Evolutionary conservation across 139 green algal species (phyloP), one percentile per base, ranked within the genome.

Genomic region (Choricystis sp.): DNA sequence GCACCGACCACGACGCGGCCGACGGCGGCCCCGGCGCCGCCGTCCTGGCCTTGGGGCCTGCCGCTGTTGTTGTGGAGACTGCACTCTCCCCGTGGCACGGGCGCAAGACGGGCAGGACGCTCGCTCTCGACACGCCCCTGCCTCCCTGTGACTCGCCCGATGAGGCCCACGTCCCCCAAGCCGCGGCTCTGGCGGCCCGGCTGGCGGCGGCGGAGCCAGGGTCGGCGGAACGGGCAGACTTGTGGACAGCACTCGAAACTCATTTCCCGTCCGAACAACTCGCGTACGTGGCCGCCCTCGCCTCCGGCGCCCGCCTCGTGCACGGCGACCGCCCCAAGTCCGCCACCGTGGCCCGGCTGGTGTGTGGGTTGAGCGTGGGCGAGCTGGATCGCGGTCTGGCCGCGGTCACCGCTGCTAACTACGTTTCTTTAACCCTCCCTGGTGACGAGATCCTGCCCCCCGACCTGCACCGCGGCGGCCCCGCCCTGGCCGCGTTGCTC

Each of bases 311-410:
- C 0, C 57, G 67, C n/a, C 65, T 92, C 16, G 64, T 91, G 55
- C 83, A 86, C 66, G 85, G 74, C 1, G 85, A 92, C 69, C 68
- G 85, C 26, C 82, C 85, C 30, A 92, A 91, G 71, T 9, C 40
- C 40, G 9, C 16, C 9, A 52, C 40, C 40, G 9, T 52, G 40
- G 9, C 40, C 40, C 40, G 40, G 9, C 40, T 52, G 40, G 40
- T 16, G 9, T 16, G 40, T 9, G 40, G 40, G 9, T 52, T 9
- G 9, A 52, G 9, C 40, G 9, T 52, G 40, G 40, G 9, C 40
- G 40, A 52, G 40, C 40, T 52, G 40, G 40, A 52, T 16, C 9
- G 9, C 40, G 40, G 9, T 16, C 9, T 52, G 9, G 40, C 40
- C 9, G 40, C 9, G 9, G 40, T 16, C 40, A 52, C 9, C 40